Evolutionary conservation across 495 filamentous ascomycete species (phyloP).

Genomic region (Cladorrhinum samala): DNA sequence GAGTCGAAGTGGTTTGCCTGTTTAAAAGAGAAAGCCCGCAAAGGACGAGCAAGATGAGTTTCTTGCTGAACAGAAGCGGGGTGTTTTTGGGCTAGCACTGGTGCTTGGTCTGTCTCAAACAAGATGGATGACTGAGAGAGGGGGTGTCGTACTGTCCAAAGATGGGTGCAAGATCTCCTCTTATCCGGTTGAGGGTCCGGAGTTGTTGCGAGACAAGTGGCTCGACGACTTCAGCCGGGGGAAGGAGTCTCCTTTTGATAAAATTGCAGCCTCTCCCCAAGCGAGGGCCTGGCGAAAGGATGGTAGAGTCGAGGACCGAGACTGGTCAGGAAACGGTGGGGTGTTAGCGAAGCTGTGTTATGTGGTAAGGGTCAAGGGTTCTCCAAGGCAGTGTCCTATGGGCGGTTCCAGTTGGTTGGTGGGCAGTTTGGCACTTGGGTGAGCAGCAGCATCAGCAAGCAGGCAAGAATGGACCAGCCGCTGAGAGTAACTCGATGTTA

Average conservation of each 20-base stretch:
- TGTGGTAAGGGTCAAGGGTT: slow-evolving; percentile 25
- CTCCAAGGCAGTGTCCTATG: slow-evolving; percentile 8
- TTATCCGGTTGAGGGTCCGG: slow-evolving; percentile 16
- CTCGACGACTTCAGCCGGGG: slow-evolving; percentile 25
- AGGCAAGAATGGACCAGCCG: slow-evolving; percentile 5
- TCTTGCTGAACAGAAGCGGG: slow-evolving; percentile 1
- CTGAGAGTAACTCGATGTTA: slow-evolving; percentile 15
- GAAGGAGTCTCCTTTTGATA: slow-evolving; percentile 16
- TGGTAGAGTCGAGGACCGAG: slow-evolving; percentile 9
- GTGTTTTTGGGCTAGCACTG: not conserved
- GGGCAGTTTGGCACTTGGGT: slow-evolving; percentile 15
- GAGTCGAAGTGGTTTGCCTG: not conserved
- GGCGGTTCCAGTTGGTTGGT: slow-evolving; percentile 17
- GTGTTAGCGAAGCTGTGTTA: slow-evolving; percentile 24
- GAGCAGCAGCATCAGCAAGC: not conserved
- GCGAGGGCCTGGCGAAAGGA: slow-evolving; percentile 13
- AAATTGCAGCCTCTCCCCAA: slow-evolving; percentile 16
- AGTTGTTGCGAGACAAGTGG: slow-evolving; percentile 16
- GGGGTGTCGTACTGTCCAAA: slow-evolving; percentile 10
- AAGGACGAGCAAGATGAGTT: not conserved
- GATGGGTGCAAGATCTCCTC: slow-evolving; percentile 9
- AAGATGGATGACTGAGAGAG: slow-evolving; percentile 1
- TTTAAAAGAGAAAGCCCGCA: not conserved
- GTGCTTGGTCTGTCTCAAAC: slow-evolving; percentile 1
- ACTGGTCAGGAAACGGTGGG: slow-evolving; percentile 14